Evolutionary conservation across 768 basidiomycete genomes (phyloP).

Genomic region (Paxillus rubicundulus): DNA sequence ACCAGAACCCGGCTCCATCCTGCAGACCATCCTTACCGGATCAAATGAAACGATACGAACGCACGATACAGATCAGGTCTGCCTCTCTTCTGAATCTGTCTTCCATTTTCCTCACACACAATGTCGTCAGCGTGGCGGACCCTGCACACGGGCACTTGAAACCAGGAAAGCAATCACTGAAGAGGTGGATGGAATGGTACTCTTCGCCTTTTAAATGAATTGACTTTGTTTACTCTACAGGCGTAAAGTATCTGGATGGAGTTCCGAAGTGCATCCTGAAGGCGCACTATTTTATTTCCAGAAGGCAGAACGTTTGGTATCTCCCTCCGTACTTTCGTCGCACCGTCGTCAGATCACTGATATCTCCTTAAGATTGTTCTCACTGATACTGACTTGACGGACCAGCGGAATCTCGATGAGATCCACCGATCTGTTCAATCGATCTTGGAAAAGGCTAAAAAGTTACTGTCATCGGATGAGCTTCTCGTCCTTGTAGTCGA

Average conservation of each 20-base stretch:
- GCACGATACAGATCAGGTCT: neutral
- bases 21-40: neutral
- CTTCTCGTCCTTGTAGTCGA: neutral
- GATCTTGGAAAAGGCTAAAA: neutral
- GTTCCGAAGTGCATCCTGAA: constrained; percentile 25
- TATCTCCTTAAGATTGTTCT: neutral
- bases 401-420: neutral
- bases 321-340: neutral
- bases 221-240: neutral
- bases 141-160: neutral
- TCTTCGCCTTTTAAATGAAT: neutral
- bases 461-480: neutral
- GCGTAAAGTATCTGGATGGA: neutral
- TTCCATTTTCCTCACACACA: neutral
- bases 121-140: neutral
- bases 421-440: neutral
- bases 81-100: neutral
- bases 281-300: constrained; percentile 21
- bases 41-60: neutral
- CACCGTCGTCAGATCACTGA: neutral
- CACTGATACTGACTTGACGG: constrained; percentile 8
- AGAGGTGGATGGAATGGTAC: neutral
- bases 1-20: neutral
- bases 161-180: neutral
- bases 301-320: constrained; percentile 23